A percentile compares a stretch with the other conserved stretches of the same genome.
phyloP scores from a whole-genome alignment of 768 basidiomycete species.

The Chiua virens region DNA sequence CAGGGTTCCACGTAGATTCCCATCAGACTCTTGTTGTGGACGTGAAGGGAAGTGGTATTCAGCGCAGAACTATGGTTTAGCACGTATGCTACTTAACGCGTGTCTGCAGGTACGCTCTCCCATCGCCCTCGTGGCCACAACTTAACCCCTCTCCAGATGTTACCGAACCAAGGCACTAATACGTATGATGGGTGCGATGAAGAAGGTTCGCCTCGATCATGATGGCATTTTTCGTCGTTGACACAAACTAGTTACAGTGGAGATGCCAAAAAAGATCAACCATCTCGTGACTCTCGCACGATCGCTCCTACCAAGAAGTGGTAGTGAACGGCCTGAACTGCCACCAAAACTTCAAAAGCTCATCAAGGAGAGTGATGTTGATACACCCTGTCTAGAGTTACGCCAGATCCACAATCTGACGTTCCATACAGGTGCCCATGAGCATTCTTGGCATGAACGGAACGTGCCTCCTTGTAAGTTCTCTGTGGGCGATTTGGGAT shows the following conservation, averaged over 20 bases:
- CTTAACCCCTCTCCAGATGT: constrained; percentile 31
- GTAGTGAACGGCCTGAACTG: constrained; percentile 29
- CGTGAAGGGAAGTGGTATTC: constrained; percentile 36
- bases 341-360: constrained; percentile 33
- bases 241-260: constrained; percentile 30
- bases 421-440: constrained; percentile 34
- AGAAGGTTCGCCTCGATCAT: constrained; percentile 13
- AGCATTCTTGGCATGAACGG: constrained; percentile 41
- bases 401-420: constrained; percentile 40
- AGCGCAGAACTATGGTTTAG: constrained; percentile 43
- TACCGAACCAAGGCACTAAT: constrained; percentile 41
- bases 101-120: constrained; percentile 34
- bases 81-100: constrained; percentile 37
- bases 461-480: constrained; percentile 42
- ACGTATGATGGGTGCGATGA: constrained; percentile 20
- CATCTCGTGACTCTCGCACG: constrained; percentile 42
- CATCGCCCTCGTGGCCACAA: background rate
- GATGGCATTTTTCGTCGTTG: background rate
- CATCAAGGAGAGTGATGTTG: constrained; percentile 33
- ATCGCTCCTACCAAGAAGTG: constrained; percentile 38
- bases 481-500: constrained; percentile 46
- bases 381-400: constrained; percentile 31
- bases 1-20: constrained; percentile 41
- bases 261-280: constrained; percentile 37
- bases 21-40: constrained; percentile 42